A percentile compares a stretch with the other conserved stretches of the same genome.
Evolutionary conservation across 129 eudicot species (phyloP).

Genomic region (Pseudognaphalium luteoalbum): DNA sequence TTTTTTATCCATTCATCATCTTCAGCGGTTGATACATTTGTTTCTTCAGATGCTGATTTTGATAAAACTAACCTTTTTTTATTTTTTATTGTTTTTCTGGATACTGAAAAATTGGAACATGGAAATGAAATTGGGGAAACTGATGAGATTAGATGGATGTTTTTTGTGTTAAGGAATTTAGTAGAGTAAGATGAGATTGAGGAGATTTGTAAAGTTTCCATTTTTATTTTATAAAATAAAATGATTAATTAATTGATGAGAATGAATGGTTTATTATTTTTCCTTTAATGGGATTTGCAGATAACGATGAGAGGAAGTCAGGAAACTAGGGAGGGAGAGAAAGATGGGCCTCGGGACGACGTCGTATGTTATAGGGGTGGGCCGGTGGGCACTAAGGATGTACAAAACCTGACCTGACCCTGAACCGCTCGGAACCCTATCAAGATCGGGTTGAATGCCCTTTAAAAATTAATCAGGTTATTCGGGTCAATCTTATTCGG

Average conservation of each 20-base stretch:
- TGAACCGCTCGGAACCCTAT: too few species aligned
- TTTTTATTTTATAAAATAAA: background rate
- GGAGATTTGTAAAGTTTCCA: conserved; percentile 37
- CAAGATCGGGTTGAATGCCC: too few species aligned
- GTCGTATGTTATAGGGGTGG: background rate
- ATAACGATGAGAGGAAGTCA: conserved; percentile 23
- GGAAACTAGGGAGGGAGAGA: conserved; percentile 8
- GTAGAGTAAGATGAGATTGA: conserved; percentile 32
- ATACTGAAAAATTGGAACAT: conserved; percentile 24
- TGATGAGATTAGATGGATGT: conserved; percentile 13
- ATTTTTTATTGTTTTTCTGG: conserved; percentile 28
- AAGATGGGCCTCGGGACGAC: conserved; percentile 3
- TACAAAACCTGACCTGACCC: too few species aligned
- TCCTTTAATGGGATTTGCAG: conserved; percentile 22
- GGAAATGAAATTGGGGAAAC: conserved; percentile 30
- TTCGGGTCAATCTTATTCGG: too few species aligned
- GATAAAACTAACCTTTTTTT: conserved; percentile 34
- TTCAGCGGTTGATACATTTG: conserved; percentile 30
- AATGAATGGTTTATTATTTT: background rate
- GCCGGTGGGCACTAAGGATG: too few species aligned
- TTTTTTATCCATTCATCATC: conserved; percentile 78
- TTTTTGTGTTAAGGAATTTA: conserved; percentile 21
- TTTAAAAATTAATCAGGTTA: too few species aligned
- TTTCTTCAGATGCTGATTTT: conserved; percentile 49
- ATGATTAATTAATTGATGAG: background rate